Evolutionary conservation across 2,329 filamentous ascomycete species (phyloP).

Genomic region (Fusarium sp.): DNA sequence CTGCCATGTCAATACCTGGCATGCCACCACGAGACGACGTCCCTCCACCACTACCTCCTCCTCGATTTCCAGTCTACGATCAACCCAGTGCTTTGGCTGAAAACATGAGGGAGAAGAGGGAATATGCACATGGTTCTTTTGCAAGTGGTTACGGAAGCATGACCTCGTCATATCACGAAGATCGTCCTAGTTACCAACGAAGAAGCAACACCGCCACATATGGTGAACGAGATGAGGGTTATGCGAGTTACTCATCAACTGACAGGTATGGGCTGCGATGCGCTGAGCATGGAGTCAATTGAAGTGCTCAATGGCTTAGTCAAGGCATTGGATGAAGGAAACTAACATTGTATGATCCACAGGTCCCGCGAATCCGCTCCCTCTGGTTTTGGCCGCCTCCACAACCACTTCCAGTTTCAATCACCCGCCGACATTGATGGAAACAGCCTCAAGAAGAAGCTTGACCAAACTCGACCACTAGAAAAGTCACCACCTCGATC

Average conservation of each 20-base stretch:
- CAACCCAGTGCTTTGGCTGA: slow-evolving; percentile 48
- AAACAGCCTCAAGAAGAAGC: slow-evolving; percentile 66
- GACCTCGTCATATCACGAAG: slow-evolving; percentile 52
- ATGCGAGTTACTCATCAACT: slow-evolving; percentile 58
- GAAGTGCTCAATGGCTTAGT: slow-evolving; percentile 3
- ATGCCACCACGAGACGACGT: slow-evolving; percentile 50
- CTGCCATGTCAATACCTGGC: slow-evolving; percentile 60
- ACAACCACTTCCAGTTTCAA: slow-evolving; percentile 63
- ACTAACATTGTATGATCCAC: slow-evolving; percentile 36
- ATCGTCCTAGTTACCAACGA: slow-evolving; percentile 52
- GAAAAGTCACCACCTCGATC: slow-evolving; percentile 62
- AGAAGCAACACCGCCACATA: slow-evolving; percentile 40
- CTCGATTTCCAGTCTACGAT: slow-evolving; percentile 54
- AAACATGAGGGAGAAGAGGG: slow-evolving; percentile 50
- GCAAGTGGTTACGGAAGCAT: slow-evolving; percentile 58
- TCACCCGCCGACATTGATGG: slow-evolving; percentile 62
- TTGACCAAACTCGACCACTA: slow-evolving; percentile 62
- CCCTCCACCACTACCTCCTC: slow-evolving; percentile 63
- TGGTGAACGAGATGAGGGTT: slow-evolving; percentile 57
- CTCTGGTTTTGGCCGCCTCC: slow-evolving; percentile 62
- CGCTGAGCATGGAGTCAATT: slow-evolving; percentile 1
- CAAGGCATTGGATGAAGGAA: background rate
- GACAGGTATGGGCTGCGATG: slow-evolving; percentile 51
- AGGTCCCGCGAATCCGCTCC: slow-evolving; percentile 59
- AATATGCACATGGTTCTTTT: slow-evolving; percentile 50